A percentile compares a stretch with the other conserved stretches of the same genome.
phyloP scores from a whole-genome alignment of 176 grass and related monocot species.

The Cenchrus fungigraminus region DNA sequence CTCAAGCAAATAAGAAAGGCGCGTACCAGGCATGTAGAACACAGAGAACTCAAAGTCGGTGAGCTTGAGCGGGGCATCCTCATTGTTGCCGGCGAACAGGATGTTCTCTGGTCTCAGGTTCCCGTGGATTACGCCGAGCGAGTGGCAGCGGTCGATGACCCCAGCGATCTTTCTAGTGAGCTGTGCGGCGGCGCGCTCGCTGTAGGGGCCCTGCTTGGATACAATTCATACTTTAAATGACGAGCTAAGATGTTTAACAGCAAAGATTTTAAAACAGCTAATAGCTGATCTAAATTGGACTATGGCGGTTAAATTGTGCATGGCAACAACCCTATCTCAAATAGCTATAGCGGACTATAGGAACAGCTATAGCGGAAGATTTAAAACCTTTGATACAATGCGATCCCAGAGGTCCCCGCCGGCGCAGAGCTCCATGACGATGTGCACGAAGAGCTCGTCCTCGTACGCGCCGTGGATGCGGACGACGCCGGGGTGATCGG shows the following conservation, averaged over 20 bases:
- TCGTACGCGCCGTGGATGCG: constrained; percentile 86
- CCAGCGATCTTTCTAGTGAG: constrained; percentile 83
- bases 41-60: constrained; percentile 94
- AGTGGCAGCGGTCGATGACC: constrained; percentile 91
- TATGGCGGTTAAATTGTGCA: too few relatives aligned
- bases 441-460: constrained; percentile 92
- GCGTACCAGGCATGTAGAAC: constrained; percentile 89
- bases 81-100: constrained; percentile 63
- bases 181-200: constrained; percentile 71
- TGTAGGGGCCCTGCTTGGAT: constrained; percentile 70
- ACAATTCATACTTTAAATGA: too few relatives aligned
- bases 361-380: too few relatives aligned
- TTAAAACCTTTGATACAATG: constrained; percentile 25
- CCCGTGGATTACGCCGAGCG: constrained; percentile 92
- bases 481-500: constrained; percentile 81
- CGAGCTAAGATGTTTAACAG: too few relatives aligned
- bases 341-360: too few relatives aligned
- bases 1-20: constrained; percentile 9
- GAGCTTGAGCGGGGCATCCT: constrained; percentile 89
- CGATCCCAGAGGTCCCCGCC: constrained; percentile 94
- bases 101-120: constrained; percentile 99
- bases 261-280: too few relatives aligned
- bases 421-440: constrained; percentile 96
- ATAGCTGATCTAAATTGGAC: too few relatives aligned
- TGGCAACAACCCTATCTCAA: constrained; percentile 45